Percentiles rank a stretch among this genome's conserved stretches.
Evolutionary conservation across 257 asterid species (phyloP).

Genomic region (Coffea eugenioides): DNA sequence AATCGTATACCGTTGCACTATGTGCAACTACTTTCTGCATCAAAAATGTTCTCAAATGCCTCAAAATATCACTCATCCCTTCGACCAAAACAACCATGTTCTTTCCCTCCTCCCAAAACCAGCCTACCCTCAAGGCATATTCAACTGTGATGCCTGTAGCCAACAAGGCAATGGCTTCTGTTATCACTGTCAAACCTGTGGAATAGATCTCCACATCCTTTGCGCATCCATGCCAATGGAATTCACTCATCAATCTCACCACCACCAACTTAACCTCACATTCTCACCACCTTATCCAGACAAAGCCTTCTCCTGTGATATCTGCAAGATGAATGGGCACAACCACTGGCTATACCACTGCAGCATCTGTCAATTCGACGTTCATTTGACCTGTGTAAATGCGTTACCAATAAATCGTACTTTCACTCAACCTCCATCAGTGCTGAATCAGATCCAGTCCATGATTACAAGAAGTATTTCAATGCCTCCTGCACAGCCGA

Average conservation of each 20-base stretch:
- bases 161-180: conserved; percentile 40
- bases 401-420: not conserved
- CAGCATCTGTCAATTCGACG: conserved; percentile 46
- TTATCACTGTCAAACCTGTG: conserved; percentile 46
- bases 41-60: conserved; percentile 46
- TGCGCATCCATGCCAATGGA: conserved; percentile 42
- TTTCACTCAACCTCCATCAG: not conserved
- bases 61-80: conserved; percentile 42
- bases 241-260: conserved; percentile 30
- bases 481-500: not conserved
- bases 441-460: not conserved
- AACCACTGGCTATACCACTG: conserved; percentile 52
- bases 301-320: conserved; percentile 41
- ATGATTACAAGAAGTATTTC: not conserved
- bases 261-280: conserved; percentile 34
- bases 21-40: conserved; percentile 48
- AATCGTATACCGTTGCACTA: conserved; percentile 34
- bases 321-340: conserved; percentile 35
- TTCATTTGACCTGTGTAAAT: conserved; percentile 42
- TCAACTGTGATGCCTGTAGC: conserved; percentile 58
- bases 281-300: conserved; percentile 45
- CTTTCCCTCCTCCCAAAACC: conserved; percentile 44
- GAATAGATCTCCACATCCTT: conserved; percentile 47
- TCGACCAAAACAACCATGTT: conserved; percentile 34
- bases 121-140: conserved; percentile 44